Evolutionary conservation across 805 yeast genomes (phyloP).

Genomic region (Isabelozyma pseudorhagii): DNA sequence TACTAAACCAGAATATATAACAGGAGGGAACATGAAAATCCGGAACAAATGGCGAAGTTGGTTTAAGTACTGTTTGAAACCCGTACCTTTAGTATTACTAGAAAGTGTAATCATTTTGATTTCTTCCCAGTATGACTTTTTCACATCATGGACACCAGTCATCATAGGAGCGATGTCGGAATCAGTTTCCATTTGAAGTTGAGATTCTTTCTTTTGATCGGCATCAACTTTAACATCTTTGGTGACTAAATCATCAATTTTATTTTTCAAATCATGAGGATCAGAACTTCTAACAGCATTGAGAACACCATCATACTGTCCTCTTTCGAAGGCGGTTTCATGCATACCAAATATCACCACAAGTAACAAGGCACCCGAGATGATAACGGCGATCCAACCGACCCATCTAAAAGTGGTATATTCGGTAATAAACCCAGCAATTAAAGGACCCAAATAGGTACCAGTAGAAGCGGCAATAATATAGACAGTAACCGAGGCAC

Average conservation of each 20-base stretch:
- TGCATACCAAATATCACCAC: slow-evolving; percentile 47
- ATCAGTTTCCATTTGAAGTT: neutral
- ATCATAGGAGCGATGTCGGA: slow-evolving; percentile 1
- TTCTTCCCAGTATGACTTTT: slow-evolving; percentile 23
- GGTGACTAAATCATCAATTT: slow-evolving; percentile 2
- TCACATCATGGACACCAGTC: slow-evolving; percentile 26
- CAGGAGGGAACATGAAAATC: slow-evolving; percentile 35
- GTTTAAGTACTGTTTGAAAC: slow-evolving; percentile 39
- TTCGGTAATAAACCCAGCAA: slow-evolving; percentile 55
- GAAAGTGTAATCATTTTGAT: slow-evolving; percentile 33
- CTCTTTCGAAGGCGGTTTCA: slow-evolving; percentile 49
- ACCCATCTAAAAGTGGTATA: slow-evolving; percentile 54
- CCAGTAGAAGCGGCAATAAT: slow-evolving; percentile 53
- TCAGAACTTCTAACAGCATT: neutral
- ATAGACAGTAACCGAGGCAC: slow-evolving; percentile 50
- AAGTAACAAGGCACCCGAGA: slow-evolving; percentile 42
- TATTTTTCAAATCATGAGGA: neutral
- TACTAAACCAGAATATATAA: slow-evolving; percentile 32
- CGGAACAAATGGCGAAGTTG: slow-evolving; percentile 29
- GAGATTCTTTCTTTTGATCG: neutral
- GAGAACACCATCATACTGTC: slow-evolving; percentile 13
- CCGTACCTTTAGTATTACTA: slow-evolving; percentile 33
- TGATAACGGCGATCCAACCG: slow-evolving; percentile 44
- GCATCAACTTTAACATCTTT: slow-evolving; percentile 1
- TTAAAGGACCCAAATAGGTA: slow-evolving; percentile 55